Evolutionary conservation across 345 rosid genomes (phyloP), one percentile per base, ranked within the genome.

Genomic region (Eutrema yunnanense): DNA sequence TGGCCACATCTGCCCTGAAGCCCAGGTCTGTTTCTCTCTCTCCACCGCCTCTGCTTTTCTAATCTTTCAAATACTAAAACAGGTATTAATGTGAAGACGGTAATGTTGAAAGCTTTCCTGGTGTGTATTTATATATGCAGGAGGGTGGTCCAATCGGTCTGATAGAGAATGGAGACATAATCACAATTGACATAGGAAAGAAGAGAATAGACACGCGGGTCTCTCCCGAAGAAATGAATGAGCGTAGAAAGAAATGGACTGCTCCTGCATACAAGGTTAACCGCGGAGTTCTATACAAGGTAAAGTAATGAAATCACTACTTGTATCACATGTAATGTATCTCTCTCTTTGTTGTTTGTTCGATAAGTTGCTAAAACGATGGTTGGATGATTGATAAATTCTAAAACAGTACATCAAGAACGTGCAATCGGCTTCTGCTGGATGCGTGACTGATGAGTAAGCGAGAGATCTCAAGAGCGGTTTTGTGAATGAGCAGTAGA

Each of bases 61-160:
- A 26, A 47, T 69, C 46, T 69, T 69, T 34, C 44, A 13, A 56
- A 69, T 69, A 47, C 27, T 5, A 56, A 13, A 46, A 19, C 3
- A 1, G 2, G 55, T n/a, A 30, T 14, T 33, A 6, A 46, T 46
- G 56, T 42, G 44, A 61, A 63, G 48, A 37, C 26, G 6, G 63
- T 65, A 60, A 29, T 43, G 40, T 13, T 43, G 41, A 19, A 37
- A 54, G n/a, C 47, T 47, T 13, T 12, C 13, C 6, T 6, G 13
- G 16, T 58, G 9, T 47, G 30, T 74, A 42, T 26, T 14, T 55
- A 58, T 38, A 13, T 66, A 34, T 80, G 14, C 82, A 95, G 99
- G 99, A 95, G 59, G 99, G 96, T 60, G 99, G 99, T 71, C 97
- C 98, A 2, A 95, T 95, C 7, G 99, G 94, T 79, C 84, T 95